Conservation (phyloP, 106 monocot species). For the Iris macrosiphon region DNA sequence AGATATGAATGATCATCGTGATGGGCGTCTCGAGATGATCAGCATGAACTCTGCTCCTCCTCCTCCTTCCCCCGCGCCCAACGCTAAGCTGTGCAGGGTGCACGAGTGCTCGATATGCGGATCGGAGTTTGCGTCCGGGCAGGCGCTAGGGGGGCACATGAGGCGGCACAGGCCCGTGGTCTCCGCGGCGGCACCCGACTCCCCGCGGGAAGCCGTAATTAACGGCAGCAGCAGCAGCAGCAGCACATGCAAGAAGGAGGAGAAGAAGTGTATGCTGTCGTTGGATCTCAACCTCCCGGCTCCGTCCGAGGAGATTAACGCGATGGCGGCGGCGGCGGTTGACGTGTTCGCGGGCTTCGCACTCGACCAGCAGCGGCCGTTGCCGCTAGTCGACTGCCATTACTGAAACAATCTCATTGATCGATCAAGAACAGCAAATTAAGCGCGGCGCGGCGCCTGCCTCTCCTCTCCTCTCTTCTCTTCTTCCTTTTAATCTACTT, state of each 20-base stretch:
- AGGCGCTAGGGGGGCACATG: slow-evolving; percentile 77
- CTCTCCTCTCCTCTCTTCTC: neutral
- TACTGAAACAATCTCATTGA: slow-evolving; percentile 18
- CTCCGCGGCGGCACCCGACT: neutral
- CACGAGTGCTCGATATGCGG: slow-evolving; percentile 77
- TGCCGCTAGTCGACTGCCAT: slow-evolving; percentile 49
- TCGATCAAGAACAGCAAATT: neutral
- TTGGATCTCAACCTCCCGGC: slow-evolving; percentile 74
- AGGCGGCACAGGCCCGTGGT: slow-evolving; percentile 45
- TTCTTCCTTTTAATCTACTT: neutral
- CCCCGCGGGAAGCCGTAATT: too few species aligned
- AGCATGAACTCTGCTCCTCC: neutral
- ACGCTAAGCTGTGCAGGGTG: slow-evolving; percentile 14
- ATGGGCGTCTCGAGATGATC: too few species aligned
- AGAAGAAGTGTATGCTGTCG: slow-evolving; percentile 23
- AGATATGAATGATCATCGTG: too few species aligned
- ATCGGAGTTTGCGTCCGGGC: slow-evolving; percentile 63
- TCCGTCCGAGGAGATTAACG: slow-evolving; percentile 26
- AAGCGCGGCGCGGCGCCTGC: neutral
- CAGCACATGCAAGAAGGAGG: slow-evolving; percentile 16
- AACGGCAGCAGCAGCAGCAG: neutral
- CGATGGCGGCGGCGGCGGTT: neutral
- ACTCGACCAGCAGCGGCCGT: slow-evolving; percentile 17
- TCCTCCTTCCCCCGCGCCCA: neutral
- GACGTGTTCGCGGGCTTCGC: slow-evolving; percentile 1